Percentiles rank a stretch among this genome's conserved stretches.
These are phyloP conservation scores for California macrophylla DNA, from an alignment of 441 rosid species.

Conservation along the genomic window DNA sequence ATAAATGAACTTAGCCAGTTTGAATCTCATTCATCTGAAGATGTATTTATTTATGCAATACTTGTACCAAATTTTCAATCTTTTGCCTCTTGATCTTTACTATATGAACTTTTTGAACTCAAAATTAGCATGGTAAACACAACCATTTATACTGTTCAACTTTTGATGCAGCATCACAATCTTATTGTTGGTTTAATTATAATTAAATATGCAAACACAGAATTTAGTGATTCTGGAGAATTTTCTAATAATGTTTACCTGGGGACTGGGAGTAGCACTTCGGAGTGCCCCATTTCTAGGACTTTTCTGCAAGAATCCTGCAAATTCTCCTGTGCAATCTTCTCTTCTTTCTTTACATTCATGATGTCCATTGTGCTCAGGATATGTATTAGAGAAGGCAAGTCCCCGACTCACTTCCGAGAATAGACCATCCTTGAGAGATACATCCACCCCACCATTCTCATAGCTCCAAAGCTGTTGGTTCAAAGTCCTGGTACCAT, in stretches of 20 bases:
- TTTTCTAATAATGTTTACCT: conserved; percentile 32
- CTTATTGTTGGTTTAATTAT: background rate
- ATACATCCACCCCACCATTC: conserved; percentile 68
- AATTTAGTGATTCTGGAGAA: background rate
- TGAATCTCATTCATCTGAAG: background rate
- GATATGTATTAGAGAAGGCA: conserved; percentile 29
- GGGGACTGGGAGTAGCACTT: conserved; percentile 69
- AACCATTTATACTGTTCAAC: background rate
- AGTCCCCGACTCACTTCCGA: conserved; percentile 37
- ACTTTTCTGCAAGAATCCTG: conserved; percentile 47
- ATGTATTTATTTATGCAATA: background rate
- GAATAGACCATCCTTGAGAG: conserved; percentile 78
- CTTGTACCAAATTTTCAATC: background rate
- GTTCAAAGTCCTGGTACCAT: conserved; percentile 55
- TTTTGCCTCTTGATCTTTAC: too few relatives aligned
- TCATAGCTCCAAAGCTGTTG: conserved; percentile 55
- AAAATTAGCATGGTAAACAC: background rate
- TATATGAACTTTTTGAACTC: too few relatives aligned
- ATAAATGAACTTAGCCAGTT: background rate
- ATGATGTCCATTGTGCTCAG: conserved; percentile 29
- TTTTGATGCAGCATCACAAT: background rate
- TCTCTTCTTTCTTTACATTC: conserved; percentile 31
- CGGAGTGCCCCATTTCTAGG: conserved; percentile 32
- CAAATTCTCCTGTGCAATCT: conserved; percentile 40
- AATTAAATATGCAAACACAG: background rate